These are phyloP conservation scores for Tolypocladium tropicale DNA, from an alignment of 2,329 filamentous ascomycete genomes.

Conservation along the genomic window DNA sequence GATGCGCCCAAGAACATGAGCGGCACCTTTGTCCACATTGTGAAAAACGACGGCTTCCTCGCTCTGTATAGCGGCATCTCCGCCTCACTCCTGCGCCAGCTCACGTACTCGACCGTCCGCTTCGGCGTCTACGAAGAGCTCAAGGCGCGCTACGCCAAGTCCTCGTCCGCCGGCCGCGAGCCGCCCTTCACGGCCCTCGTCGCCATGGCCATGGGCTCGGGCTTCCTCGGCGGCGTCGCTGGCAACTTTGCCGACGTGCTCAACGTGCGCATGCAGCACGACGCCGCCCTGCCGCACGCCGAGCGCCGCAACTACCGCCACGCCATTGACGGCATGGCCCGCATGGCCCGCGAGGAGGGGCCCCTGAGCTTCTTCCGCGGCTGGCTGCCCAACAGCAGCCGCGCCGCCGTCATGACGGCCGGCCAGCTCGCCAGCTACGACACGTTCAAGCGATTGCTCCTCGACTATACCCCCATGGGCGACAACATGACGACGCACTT, in stretches of 20 bases:
- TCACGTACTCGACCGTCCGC: conserved; percentile 91
- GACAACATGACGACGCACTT: conserved; percentile 73
- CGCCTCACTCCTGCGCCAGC: conserved; percentile 83
- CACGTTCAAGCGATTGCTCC: conserved; percentile 61
- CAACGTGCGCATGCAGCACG: conserved; percentile 98
- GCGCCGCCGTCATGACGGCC: conserved; percentile 81
- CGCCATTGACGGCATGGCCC: conserved; percentile 73
- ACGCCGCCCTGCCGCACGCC: conserved; percentile 60
- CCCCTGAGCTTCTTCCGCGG: conserved; percentile 68
- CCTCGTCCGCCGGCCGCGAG: conserved; percentile 28
- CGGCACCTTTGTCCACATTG: conserved; percentile 74
- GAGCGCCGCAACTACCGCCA: conserved; percentile 82
- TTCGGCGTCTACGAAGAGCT: conserved; percentile 96
- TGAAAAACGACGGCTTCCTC: conserved; percentile 62
- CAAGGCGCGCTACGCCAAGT: conserved; percentile 53
- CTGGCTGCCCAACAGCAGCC: conserved; percentile 70
- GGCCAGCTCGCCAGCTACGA: conserved; percentile 80
- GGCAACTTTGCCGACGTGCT: conserved; percentile 94
- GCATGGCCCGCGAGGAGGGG: conserved; percentile 85
- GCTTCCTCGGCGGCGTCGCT: conserved; percentile 77
- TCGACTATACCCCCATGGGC: conserved; percentile 54
- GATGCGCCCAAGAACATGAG: conserved; percentile 72
- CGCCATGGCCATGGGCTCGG: conserved; percentile 71
- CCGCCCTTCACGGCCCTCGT: conserved; percentile 70
- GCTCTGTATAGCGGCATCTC: conserved; percentile 89